Evolutionary conservation across 768 basidiomycete genomes (phyloP), one percentile per base, ranked within the genome.

Genomic region (Suillus variegatus): DNA sequence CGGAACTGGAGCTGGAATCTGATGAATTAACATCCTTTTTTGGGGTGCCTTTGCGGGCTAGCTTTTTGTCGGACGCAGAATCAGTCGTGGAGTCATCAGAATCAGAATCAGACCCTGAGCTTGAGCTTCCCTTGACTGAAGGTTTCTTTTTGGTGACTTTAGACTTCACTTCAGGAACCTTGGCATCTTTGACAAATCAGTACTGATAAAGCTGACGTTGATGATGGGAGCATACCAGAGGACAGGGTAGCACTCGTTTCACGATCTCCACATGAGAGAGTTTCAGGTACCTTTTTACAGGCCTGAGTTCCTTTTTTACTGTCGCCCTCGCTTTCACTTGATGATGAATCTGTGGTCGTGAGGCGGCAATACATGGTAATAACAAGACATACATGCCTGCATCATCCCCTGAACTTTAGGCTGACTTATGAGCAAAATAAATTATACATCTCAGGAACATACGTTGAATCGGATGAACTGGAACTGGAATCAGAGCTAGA

Each of bases 171-270:
- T 41, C 40, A 58, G 40, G 36, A n/a, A 20, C 57, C 38, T 58
- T 58, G 57, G 16, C 40, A 58, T 58, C 57, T 58, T 25, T 58
- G 25, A 58, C 25, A 41, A 12, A 6, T 58, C 18, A 58, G 57
- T 41, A 7, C 9, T 41, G n/a, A 58, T 41, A 12, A 51, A 51
- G 22, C 25, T 25, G 40, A 25, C 18, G 41, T 22, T 20, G 40
- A 18, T 58, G 8, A 58, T 14, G 22, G 25, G 28, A 40, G 18
- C 41, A 40, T 63, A 56, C 49, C 51, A 66, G 80, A 80, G 28
- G 79, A 77, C 56, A 82, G 68, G 9, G 81, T 84, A 32, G 61
- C 73, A 67, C 81, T 83, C 3, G 81, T 79, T 57, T 79, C 81
- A 58, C 79, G 77, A 25, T 74, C 72, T 38, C 40, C 49, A 12